Base-by-base conservation (phyloP, 306 rosid species). In the Astragalus glycyphyllos region DNA sequence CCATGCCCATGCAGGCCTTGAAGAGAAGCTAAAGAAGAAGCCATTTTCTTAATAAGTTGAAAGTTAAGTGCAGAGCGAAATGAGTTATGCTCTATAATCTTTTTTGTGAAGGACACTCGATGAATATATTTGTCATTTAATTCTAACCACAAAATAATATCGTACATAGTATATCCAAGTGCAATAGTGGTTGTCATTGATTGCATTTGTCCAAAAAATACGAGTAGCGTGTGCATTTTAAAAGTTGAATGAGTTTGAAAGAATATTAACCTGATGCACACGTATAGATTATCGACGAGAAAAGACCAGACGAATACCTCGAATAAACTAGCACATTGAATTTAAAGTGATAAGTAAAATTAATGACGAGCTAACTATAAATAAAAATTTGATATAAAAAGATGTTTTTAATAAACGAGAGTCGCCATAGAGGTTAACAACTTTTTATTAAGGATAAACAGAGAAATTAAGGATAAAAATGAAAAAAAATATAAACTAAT, bases 11-110 rank as follows among this genome's bases (percentile, higher is more conserved):
- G 31, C 31, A 50, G 74, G 9, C 72, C 75, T 5, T 85, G 82
- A 51, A 89, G 80, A 45, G 84, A 47, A 5, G 81, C 68, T 26
- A 26, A 26, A 73, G 74, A 83, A 57, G 85, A 7, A 71, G 90
- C 85, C 98, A 90, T 93, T 73, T 14, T 57, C 26, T 66, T 26
- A n/a, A 34, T 0, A n/a, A 35, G 59, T 16, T 6, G 49, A 10
- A 41, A 57, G 9, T 54, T 20, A 32, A 63, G 59, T 14, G 66
- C 1, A 45, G 13, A 58, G 26, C 23, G 48, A 44, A 26, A 54
- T 60, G 68, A 2, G 8, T 34, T 12, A 1, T 20, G 23, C 23
- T 20, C 31, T 26, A 26, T 55, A 67, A 72, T 69, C 77, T 58
- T 58, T 34, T 9, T 35, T 38, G 62, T 26, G 8, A 48, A 14